phyloP scores from a whole-genome alignment of 75 land plant species.

The Sequoia sempervirens region DNA sequence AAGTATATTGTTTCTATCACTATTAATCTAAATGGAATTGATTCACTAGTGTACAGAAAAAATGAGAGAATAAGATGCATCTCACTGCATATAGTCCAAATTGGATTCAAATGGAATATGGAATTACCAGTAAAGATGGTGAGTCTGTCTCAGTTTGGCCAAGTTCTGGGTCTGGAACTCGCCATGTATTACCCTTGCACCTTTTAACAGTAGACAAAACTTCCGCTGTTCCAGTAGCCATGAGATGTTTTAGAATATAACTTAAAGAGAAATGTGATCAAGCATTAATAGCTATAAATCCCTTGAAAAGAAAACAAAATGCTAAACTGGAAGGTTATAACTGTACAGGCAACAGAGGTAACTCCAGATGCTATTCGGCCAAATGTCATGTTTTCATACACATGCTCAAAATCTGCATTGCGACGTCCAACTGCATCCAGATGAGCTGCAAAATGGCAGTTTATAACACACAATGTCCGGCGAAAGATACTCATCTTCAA shows the following conservation, averaged over 20 bases:
- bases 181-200: constrained; percentile 44
- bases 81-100: background rate
- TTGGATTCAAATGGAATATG: background rate
- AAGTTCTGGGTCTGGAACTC: background rate
- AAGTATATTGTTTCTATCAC: background rate
- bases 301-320: constrained; percentile 13
- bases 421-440: constrained; percentile 77
- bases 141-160: constrained; percentile 1
- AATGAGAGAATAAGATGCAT: background rate
- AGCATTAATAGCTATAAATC: constrained; percentile 14
- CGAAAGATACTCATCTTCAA: background rate
- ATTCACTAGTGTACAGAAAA: background rate
- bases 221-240: constrained; percentile 46
- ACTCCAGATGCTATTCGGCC: constrained; percentile 33
- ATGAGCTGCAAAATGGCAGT: constrained; percentile 96
- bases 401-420: constrained; percentile 89
- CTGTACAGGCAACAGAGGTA: constrained; percentile 49
- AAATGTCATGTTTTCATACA: constrained; percentile 73
- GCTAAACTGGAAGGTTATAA: constrained; percentile 4
- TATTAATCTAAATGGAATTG: background rate
- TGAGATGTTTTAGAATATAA: constrained; percentile 14
- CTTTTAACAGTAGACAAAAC: constrained; percentile 51
- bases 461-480: constrained; percentile 66
- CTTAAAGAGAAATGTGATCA: constrained; percentile 9
- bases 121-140: background rate